phyloP scores from a whole-genome alignment of 345 rosid genomes.

The Microcos paniculata region DNA sequence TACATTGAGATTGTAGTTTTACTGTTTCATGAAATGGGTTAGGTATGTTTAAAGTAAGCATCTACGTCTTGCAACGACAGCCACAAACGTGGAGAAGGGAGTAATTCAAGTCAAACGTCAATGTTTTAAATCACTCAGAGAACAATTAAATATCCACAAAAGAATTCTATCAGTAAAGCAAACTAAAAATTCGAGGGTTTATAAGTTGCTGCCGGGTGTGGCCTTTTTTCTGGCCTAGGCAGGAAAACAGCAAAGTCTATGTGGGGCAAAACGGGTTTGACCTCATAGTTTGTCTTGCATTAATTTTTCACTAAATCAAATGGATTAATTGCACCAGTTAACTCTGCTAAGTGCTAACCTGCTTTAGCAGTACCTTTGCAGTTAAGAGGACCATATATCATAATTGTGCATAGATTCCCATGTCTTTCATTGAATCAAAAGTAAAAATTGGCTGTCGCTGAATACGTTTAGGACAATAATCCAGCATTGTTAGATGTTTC shows the following conservation, averaged over 20 bases:
- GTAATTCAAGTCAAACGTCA: neutral
- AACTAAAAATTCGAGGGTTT: neutral
- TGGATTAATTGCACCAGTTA: neutral
- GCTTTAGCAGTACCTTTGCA: neutral
- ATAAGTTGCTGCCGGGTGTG: neutral
- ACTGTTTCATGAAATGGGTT: neutral
- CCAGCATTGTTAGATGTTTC: neutral
- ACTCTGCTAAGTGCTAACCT: neutral
- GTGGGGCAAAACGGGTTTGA: neutral
- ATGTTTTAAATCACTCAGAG: neutral
- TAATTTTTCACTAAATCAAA: neutral
- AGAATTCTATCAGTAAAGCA: neutral
- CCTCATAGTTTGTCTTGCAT: neutral
- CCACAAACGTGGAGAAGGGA: neutral
- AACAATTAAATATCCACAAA: neutral
- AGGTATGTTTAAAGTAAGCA: neutral
- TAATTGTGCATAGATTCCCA: neutral
- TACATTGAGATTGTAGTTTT: neutral
- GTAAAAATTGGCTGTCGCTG: neutral
- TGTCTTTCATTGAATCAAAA: neutral
- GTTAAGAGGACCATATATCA: neutral
- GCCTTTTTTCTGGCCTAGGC: neutral
- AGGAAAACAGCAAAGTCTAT: neutral
- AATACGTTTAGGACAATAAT: no score
- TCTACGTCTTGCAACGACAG: neutral